These are phyloP conservation scores for Calycina herbarum DNA, from an alignment of 2,329 filamentous ascomycete species.

Conservation along the genomic window DNA sequence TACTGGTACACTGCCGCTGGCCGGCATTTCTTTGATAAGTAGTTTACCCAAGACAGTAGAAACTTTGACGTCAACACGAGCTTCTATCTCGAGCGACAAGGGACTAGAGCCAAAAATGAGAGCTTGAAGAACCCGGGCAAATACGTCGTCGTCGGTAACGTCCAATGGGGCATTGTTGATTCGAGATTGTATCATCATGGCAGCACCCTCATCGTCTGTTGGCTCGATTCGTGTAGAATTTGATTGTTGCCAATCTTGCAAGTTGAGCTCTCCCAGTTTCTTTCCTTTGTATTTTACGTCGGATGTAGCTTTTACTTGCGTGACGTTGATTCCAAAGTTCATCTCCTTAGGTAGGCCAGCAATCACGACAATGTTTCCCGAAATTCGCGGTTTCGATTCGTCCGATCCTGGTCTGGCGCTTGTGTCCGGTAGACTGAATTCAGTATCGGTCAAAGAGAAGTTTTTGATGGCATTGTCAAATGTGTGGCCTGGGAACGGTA, in stretches of 20 bases:
- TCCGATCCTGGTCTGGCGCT: constrained; percentile 74
- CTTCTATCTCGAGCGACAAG: constrained; percentile 73
- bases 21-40: constrained; percentile 79
- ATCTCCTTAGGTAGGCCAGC: constrained; percentile 81
- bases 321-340: constrained; percentile 80
- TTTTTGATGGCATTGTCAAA: constrained; percentile 84
- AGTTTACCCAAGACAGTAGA: constrained; percentile 80
- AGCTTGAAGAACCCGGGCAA: constrained; percentile 77
- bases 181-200: constrained; percentile 71
- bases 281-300: constrained; percentile 77
- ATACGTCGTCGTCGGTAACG: constrained; percentile 76
- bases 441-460: constrained; percentile 81
- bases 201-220: constrained; percentile 56
- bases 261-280: constrained; percentile 78
- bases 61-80: constrained; percentile 79
- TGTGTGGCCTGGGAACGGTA: constrained; percentile 79
- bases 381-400: constrained; percentile 73
- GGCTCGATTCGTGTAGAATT: constrained; percentile 71
- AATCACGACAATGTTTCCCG: constrained; percentile 77
- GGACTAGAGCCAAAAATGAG: constrained; percentile 71
- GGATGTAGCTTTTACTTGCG: constrained; percentile 71
- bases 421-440: constrained; percentile 82
- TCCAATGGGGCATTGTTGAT: constrained; percentile 79
- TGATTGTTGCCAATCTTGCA: constrained; percentile 80
- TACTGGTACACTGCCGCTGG: constrained; percentile 80